Evolutionary conservation across 2,329 filamentous ascomycete species (phyloP).

Genomic region (Cladosporium velox): DNA sequence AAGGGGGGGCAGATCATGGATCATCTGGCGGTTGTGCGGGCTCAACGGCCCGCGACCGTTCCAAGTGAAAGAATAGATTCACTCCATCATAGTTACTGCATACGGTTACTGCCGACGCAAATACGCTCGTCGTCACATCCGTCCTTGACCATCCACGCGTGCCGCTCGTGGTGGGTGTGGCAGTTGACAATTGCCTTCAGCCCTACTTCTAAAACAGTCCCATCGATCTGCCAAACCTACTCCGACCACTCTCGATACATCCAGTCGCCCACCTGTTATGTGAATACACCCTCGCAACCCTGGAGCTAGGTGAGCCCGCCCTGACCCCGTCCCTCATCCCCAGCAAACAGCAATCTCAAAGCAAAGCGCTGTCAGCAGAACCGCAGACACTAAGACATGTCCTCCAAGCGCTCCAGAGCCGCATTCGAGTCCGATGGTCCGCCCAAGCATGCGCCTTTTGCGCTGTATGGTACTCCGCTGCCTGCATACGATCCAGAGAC

Average conservation of each 20-base stretch:
- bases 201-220: background rate
- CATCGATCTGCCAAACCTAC: background rate
- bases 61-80: background rate
- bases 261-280: background rate
- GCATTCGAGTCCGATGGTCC: conserved; percentile 71
- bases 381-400: conserved; percentile 56
- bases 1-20: background rate
- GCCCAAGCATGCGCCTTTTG: conserved; percentile 68
- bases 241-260: background rate
- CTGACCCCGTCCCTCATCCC: conserved; percentile 10
- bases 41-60: conserved; percentile 1
- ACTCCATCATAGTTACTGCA: background rate
- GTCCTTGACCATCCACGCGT: background rate
- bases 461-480: conserved; percentile 80
- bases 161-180: background rate
- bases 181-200: background rate
- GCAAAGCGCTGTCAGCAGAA: conserved; percentile 29
- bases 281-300: background rate
- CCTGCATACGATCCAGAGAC: conserved; percentile 73
- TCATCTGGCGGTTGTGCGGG: background rate
- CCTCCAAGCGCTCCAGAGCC: conserved; percentile 75
- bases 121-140: conserved; percentile 5
- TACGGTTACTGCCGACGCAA: background rate
- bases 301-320: conserved; percentile 20
- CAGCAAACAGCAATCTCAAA: conserved; percentile 29